Evolutionary conservation across 1,284 basidiomycete genomes (phyloP), one percentile per base, ranked within the genome.

Genomic region (Pisolithus thermaeus): DNA sequence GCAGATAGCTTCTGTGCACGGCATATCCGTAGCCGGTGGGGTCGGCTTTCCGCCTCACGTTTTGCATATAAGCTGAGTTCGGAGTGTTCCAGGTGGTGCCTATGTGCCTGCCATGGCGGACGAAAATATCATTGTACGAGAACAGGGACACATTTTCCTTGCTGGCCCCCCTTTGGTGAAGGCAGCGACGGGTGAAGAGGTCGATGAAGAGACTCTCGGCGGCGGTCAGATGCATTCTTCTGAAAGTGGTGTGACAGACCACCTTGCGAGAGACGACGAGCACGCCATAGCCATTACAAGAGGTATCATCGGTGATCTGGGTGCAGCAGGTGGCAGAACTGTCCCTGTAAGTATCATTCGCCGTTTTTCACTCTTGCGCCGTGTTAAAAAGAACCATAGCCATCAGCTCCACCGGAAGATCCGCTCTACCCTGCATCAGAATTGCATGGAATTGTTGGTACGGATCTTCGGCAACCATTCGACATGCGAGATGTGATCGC

Each of bases 31-130:
- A 18, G 94, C 94, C 58, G 87, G 78, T 78, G 58, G 51, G 67
- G 50, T 23, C 48, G 30, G 40, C 20, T 23, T 12, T n/a, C 45
- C 25, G 20, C 23, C 14, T 32, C 41, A n/a, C 32, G 14, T 32
- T 39, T 45, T 22, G 32, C 49, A 32, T 56, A 18, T 51, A 36
- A 47, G 35, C 32, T 52, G 56, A 50, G 54, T 53, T 52, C 50
- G 35, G 40, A 7, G 44, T 46, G 14, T 46, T 49, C 73, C 68
- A 82, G 85, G 80, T 51, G 91, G 92, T 51, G 90, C 90, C 12
- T 97, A 97, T 69, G 92, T 97, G 42, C 94, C 94, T 28, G 92
- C 94, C 2, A 96, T 97, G 92, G 91, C 92, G 1, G 94, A 97
- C 62, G 90, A 95, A 68, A 97, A 93, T 56, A 86, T 97, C 62